These are phyloP conservation scores for Eucalyptus coolabah DNA, from an alignment of 345 rosid species.

Conservation along the genomic window DNA sequence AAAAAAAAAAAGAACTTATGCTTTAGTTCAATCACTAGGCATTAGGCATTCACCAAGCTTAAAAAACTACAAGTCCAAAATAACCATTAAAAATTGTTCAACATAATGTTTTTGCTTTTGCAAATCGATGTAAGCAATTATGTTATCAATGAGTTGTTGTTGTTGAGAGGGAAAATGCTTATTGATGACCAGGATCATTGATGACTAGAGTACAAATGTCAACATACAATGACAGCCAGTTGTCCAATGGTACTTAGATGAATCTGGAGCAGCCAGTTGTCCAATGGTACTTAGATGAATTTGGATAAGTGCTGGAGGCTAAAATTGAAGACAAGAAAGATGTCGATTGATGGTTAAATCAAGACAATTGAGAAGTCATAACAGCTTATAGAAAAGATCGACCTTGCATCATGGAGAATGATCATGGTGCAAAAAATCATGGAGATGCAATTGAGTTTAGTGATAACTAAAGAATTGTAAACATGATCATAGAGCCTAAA, in stretches of 20 bases:
- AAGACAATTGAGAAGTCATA: not conserved
- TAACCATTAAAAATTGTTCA: not conserved
- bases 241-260: not conserved
- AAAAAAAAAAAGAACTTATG: not conserved
- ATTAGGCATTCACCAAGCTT: not conserved
- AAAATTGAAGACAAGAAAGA: not conserved
- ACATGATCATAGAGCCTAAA: not conserved
- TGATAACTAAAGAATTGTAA: not conserved
- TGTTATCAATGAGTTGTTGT: not conserved
- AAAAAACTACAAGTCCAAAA: not conserved
- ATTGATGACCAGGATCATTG: not conserved
- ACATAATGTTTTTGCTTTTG: not conserved
- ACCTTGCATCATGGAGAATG: not conserved
- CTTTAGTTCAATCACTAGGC: not conserved
- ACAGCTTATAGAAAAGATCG: not conserved
- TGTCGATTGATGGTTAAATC: not conserved
- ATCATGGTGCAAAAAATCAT: no score
- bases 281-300: not conserved
- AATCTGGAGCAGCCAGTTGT: not conserved
- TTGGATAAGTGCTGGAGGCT: not conserved
- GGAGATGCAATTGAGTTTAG: not conserved
- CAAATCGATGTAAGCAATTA: not conserved
- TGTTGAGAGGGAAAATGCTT: not conserved
- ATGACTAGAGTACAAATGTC: not conserved
- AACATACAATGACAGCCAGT: not conserved